A percentile compares a stretch with the other conserved stretches of the same genome.
phyloP scores from a whole-genome alignment of 192 early-diverging fungal genomes.

The Backusella westeae region DNA sequence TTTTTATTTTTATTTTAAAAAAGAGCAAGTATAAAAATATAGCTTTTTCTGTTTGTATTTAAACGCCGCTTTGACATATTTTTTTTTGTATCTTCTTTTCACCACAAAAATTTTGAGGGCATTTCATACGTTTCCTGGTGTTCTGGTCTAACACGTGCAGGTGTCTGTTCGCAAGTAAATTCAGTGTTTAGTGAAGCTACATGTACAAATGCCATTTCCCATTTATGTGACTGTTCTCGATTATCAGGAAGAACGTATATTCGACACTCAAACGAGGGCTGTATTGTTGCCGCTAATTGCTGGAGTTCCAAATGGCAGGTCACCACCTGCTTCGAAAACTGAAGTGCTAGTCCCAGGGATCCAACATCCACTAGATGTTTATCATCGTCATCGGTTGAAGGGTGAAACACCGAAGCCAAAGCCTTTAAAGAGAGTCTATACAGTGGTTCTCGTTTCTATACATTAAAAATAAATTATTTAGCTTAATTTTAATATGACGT shows the following conservation, averaged over 20 bases:
- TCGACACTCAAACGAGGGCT: conserved; percentile 12
- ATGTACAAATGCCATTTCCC: conserved; percentile 29
- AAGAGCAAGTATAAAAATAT: neutral
- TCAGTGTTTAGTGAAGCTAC: conserved; percentile 9
- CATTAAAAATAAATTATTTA: neutral
- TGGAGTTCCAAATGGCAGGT: neutral
- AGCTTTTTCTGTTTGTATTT: neutral
- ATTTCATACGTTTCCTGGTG: neutral
- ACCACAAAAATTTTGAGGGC: conserved; percentile 3
- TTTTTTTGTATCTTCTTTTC: neutral
- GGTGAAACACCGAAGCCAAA: conserved; percentile 22
- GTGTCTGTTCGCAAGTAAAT: conserved; percentile 5
- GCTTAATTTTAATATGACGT: neutral
- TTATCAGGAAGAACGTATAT: conserved; percentile 35
- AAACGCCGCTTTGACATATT: neutral
- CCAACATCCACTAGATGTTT: conserved; percentile 33
- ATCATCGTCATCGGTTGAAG: conserved; percentile 24
- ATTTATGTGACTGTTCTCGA: conserved; percentile 6
- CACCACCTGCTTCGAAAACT: conserved; percentile 21
- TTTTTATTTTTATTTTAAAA: neutral
- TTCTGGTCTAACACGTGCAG: neutral
- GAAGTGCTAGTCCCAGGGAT: conserved; percentile 23
- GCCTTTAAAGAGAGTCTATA: conserved; percentile 15
- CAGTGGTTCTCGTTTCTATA: conserved; percentile 1
- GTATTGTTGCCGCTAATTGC: neutral